These are phyloP conservation scores for Diutina sp. DNA, from an alignment of 1,139 yeast species.

Conservation along the genomic window DNA sequence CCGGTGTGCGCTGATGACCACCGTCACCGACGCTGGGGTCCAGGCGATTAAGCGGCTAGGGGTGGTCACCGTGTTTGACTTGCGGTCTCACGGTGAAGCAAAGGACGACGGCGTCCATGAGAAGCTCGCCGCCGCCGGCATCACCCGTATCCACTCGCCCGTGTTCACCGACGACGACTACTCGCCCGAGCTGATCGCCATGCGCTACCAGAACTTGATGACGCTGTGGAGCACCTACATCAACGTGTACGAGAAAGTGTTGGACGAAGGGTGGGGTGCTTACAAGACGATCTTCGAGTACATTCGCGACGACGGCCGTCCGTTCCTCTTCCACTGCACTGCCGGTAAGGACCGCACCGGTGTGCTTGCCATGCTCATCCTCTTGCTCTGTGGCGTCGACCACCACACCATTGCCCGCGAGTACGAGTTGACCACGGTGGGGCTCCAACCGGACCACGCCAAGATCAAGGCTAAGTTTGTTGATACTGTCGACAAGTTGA, in stretches of 20 bases:
- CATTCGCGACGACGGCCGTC: conserved; percentile 38
- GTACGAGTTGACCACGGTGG: conserved; percentile 61
- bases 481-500: conserved; percentile 17
- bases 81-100: conserved; percentile 54
- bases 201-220: conserved; percentile 41
- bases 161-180: conserved; percentile 43
- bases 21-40: conserved; percentile 35
- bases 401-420: conserved; percentile 55
- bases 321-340: conserved; percentile 62
- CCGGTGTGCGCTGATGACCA: conserved; percentile 52
- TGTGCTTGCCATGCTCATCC: conserved; percentile 51
- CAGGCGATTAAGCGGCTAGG: conserved; percentile 28
- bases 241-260: conserved; percentile 48
- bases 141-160: conserved; percentile 46
- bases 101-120: conserved; percentile 33
- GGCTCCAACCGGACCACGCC: conserved; percentile 40
- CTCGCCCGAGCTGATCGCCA: conserved; percentile 55
- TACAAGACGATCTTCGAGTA: conserved; percentile 36
- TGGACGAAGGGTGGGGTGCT: conserved; percentile 32
- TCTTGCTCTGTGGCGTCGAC: conserved; percentile 55
- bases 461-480: conserved; percentile 21
- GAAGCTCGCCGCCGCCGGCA: conserved; percentile 18
- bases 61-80: conserved; percentile 50
- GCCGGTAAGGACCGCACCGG: conserved; percentile 90
- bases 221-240: conserved; percentile 56